phyloP scores from a whole-genome alignment of 1,284 basidiomycete species.

The Rugosomyces carneus region DNA sequence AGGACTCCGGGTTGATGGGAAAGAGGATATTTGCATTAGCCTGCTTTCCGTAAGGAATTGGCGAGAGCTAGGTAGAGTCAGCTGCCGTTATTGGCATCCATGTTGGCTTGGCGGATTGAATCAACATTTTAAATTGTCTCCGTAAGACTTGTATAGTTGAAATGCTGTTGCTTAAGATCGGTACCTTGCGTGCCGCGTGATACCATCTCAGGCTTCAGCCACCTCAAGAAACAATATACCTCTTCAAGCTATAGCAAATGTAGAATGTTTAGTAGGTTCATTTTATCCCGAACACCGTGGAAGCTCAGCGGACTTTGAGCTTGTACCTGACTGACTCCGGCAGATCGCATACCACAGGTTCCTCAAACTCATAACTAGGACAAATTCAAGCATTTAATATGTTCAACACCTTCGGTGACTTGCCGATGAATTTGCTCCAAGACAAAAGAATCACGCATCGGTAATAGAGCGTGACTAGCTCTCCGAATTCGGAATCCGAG shows the following conservation, averaged over 20 bases:
- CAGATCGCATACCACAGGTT: no score
- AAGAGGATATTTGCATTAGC: background rate
- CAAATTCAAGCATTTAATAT: constrained; percentile 18
- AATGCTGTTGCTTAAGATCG: background rate
- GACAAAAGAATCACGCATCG: background rate
- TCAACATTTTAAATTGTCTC: background rate
- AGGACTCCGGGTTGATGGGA: background rate
- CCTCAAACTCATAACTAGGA: no score
- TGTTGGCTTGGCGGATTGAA: background rate
- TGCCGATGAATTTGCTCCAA: constrained; percentile 17
- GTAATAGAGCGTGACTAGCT: background rate
- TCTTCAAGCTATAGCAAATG: background rate
- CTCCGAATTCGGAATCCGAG: background rate
- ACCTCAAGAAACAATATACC: background rate
- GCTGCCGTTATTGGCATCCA: background rate
- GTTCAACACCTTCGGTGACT: constrained; percentile 21
- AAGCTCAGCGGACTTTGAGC: background rate
- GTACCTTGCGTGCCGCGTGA: background rate
- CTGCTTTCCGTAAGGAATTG: background rate
- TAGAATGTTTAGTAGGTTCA: background rate
- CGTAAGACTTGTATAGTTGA: background rate
- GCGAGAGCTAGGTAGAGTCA: background rate
- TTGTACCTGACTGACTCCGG: background rate
- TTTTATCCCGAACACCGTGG: background rate
- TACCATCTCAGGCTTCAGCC: background rate